Evolutionary conservation across 805 yeast species (phyloP).

Genomic region (Zygoascus tannicola): DNA sequence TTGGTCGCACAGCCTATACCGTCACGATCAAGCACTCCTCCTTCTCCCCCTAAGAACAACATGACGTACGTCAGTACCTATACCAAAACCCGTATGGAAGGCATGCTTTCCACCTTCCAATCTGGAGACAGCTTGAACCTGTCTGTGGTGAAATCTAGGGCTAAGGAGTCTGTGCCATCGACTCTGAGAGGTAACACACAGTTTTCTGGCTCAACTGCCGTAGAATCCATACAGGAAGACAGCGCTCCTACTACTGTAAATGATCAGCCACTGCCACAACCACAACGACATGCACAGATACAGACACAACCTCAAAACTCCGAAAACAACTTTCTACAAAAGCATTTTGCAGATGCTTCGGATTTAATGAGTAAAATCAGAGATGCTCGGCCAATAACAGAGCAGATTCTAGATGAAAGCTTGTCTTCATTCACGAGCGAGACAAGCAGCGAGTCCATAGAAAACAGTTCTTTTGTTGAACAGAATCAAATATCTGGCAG

Average conservation of each 20-base stretch:
- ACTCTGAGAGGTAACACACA: no score
- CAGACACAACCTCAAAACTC: background rate
- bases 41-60: background rate
- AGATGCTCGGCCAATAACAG: background rate
- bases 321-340: background rate
- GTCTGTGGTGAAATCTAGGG: background rate
- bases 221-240: background rate
- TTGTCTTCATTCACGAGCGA: background rate
- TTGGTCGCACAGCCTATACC: background rate
- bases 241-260: background rate
- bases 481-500: background rate
- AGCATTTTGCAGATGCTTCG: background rate
- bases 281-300: background rate
- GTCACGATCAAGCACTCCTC: background rate
- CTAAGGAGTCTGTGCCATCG: background rate
- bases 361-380: background rate
- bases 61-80: background rate
- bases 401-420: background rate
- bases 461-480: background rate
- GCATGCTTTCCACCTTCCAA: background rate
- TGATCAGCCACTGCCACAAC: background rate
- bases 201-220: background rate
- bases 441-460: background rate
- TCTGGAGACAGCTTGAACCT: background rate
- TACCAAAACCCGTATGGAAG: background rate